phyloP scores from a whole-genome alignment of 148 eudicot genomes.

The Chenopodium suecicum region DNA sequence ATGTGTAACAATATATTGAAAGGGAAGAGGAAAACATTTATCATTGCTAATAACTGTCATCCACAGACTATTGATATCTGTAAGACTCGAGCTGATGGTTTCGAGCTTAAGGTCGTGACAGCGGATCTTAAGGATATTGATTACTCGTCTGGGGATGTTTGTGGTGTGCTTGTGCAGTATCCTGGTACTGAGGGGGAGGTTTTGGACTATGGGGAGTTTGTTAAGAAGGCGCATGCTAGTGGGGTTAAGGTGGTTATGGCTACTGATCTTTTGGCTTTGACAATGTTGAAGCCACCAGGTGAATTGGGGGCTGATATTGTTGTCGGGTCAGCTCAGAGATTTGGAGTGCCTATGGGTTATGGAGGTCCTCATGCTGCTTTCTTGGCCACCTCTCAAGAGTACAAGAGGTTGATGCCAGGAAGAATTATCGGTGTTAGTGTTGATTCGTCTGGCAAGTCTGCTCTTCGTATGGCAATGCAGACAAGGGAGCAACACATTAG shows the following conservation, averaged over 20 bases:
- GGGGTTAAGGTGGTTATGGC: conserved; percentile 98
- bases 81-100: conserved; percentile 85
- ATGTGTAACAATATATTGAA: conserved; percentile 89
- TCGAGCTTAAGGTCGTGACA: conserved; percentile 63
- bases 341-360: conserved; percentile 99
- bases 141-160: conserved; percentile 76
- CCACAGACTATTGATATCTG: conserved; percentile 89
- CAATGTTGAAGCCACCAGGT: conserved; percentile 91
- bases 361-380: conserved; percentile 99
- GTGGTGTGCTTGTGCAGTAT: conserved; percentile 93
- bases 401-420: conserved; percentile 99
- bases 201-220: conserved; percentile 78
- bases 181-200: conserved; percentile 96
- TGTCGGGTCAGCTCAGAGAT: conserved; percentile 96
- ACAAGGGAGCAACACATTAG: conserved; percentile 97
- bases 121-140: conserved; percentile 65
- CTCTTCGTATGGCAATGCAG: conserved; percentile 98
- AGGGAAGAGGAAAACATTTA: conserved; percentile 84
- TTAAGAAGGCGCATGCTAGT: conserved; percentile 81
- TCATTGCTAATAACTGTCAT: conserved; percentile 85
- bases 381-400: conserved; percentile 92
- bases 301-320: conserved; percentile 91
- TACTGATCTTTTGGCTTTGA: conserved; percentile 84
- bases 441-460: conserved; percentile 85
- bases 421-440: conserved; percentile 93